Evolutionary conservation across 106 monocot genomes (phyloP), one percentile per base, ranked within the genome.

Genomic region (Allium fistulosum): DNA sequence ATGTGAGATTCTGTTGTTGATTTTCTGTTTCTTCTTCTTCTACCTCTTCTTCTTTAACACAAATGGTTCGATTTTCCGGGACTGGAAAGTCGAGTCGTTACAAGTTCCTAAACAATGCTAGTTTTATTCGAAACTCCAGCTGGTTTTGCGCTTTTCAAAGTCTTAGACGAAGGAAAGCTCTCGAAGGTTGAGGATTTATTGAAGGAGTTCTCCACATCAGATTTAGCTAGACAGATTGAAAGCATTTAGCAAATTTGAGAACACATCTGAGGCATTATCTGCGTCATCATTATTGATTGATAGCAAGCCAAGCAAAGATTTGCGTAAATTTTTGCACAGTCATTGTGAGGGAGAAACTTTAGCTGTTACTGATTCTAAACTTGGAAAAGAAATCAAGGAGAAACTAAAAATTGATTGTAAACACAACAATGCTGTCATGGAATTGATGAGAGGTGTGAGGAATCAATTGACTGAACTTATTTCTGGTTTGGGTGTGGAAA

Each of bases 371-470:
- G 97, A 99, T 79, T 99, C 92, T 5, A 90, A 83, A 63, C 92
- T 92, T 72, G 97, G 97, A 53, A 99, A 92, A 76, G 84, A 75
- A 11, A 99, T 99, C 14, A 99, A 92, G 72, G 92, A 99, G 10
- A 99, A 92, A 70, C 71, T 99, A 92, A 82, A 89, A 89, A 89
- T 97, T 26, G 96, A 97, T 16, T 97, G 92, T 47, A 26, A 87
- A 17, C 97, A 97, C 69, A 90, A 87, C 56, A 82, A 78, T 85
- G 84, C 86, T 26, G 89, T 97, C 11, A 92, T 92, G 97, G 97
- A 92, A 68, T 70, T 97, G 60, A 92, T 97, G 97, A 97, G 97
- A 61, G 97, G 97, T 27, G 62, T 92, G 16, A 80, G 97, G 51
- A 92, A 55, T 58, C 97, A 97, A 73, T 58, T 97, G 53, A 84